A percentile compares a stretch with the other conserved stretches of the same genome.
Conservation (phyloP, 139 green algal genomes). For the Dunaliella primolecta region DNA sequence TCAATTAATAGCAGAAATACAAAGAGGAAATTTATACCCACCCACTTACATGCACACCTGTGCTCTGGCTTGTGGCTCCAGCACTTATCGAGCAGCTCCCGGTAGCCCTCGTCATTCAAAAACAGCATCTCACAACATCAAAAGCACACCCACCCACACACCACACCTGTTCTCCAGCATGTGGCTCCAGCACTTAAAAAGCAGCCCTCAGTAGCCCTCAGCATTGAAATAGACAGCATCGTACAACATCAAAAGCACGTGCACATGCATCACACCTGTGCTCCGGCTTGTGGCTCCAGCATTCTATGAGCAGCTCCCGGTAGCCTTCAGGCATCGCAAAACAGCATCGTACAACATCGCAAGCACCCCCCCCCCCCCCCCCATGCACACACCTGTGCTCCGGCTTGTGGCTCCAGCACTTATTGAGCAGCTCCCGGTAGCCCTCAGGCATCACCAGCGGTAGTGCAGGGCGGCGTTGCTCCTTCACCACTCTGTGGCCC, state of each 20-base stretch:
- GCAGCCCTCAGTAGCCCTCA: constrained; percentile 12
- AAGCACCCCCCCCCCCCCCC: no score
- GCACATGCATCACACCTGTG: neutral
- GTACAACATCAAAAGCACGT: no score
- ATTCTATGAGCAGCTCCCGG: no score
- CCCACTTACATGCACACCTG: no score
- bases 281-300: neutral
- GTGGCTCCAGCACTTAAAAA: constrained; percentile 28
- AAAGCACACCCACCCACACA: no score
- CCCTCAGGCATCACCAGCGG: constrained; percentile 21
- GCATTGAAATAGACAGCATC: no score
- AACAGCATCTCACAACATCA: neutral
- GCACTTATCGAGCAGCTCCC: no score
- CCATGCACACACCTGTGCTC: neutral
- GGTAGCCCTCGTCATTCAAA: no score
- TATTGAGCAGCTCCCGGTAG: constrained; percentile 21
- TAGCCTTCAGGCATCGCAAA: no score
- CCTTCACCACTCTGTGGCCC: constrained; percentile 30
- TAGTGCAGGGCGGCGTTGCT: constrained; percentile 33
- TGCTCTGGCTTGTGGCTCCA: neutral
- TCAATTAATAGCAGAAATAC: no score
- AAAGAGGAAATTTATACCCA: no score
- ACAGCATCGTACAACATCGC: neutral
- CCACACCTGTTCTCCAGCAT: neutral
- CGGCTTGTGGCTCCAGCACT: constrained; percentile 23